Base-by-base conservation (phyloP, 306 rosid genomes). In the Cicer pinnatifidum region DNA sequence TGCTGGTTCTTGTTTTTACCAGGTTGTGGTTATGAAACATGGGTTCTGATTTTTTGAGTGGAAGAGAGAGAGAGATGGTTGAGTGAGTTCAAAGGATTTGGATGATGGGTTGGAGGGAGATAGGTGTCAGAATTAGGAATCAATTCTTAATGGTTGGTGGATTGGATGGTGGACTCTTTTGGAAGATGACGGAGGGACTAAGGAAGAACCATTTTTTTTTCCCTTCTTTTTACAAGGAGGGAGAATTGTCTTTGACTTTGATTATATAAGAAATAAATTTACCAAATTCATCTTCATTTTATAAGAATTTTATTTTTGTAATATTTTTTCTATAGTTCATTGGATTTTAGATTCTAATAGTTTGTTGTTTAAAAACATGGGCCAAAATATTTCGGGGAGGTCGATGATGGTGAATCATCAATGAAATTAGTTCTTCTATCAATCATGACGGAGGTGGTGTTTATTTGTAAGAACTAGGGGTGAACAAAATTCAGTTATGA, bases 21-120 rank as follows among this genome's bases (percentile, higher is more conserved):
- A 48, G 72, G 54, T 67, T 48, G 12, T 68, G 41, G 79, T 47
- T 67, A 5, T 73, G 54, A 73, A 75, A 33, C 20, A 23, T n/a
- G 23, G 62, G 19, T 35, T 33, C 6, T 3, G 54, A 6, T 62
- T 9, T 58, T 4, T 33, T 58, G 46, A 68, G 72, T 39, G 8
- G 70, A 11, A 69, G 4, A 58, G 38, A 9, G 37, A 43, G 52
- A 12, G n/a, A 17, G 52, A 53, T 23, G 72, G 8, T 73, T 41
- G 80, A 75, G 84, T 75, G 12, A 69, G 46, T 75, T 58, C 13
- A 2, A 80, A 73, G 76, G 65, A 11, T 43, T 9, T 9, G 19
- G 39, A 12, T n/a, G 33, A 6, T 46, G 61, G 38, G 45, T 43
- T 66, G 73, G 80, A 11, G 80, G 56, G 59, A 23, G 65, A 52